Base-by-base conservation (phyloP, 495 filamentous ascomycete genomes). In the Penicillium goetzii region DNA sequence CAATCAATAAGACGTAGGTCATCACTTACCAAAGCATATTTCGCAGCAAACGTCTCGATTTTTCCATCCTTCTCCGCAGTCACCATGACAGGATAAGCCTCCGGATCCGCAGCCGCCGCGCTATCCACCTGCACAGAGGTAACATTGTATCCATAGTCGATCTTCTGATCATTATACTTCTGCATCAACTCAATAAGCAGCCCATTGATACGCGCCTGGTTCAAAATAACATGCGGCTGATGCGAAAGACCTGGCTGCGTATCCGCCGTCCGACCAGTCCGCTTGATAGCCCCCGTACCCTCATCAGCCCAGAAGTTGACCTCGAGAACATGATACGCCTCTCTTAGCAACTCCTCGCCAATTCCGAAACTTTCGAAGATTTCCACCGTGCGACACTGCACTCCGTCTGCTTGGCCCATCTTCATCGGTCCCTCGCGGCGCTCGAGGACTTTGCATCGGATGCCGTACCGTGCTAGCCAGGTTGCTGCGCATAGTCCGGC, bases 291-390 rank as follows among this genome's bases (percentile, higher is more conserved):
- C 5, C 77, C 78, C 34, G 70, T 65, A 34, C 71, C 75, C 56
- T 78, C 60, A 23, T 75, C 73, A 7, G 72, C 77, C 88, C 88
- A 91, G 65, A 91, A 90, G 1, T 76, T 78, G 0, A 87, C 81
- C 76, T 93, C 91, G 3, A 88, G 74, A 19, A 89, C 84, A 69
- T 90, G 89, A 60, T 89, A 92, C 0, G 86, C 81, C 66, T 93
- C 89, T 14, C 83, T 82, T n/a, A 93, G 81, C 28, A 93, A 69
- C 40, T 87, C 82, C 58, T 92, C 90, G 0, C 84, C 81, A 14
- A 94, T 75, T 0, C 90, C 89, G 50, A 93, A 92, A 34, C 85
- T 88, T 64, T 95, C 89, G 56, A 92, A 89, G 47, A 96, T 87
- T 70, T 95, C 91, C 11, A 92, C 85, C 1, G 90, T 91, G 1